Conservation (phyloP, 345 rosid genomes). For the Citrus australasica region DNA sequence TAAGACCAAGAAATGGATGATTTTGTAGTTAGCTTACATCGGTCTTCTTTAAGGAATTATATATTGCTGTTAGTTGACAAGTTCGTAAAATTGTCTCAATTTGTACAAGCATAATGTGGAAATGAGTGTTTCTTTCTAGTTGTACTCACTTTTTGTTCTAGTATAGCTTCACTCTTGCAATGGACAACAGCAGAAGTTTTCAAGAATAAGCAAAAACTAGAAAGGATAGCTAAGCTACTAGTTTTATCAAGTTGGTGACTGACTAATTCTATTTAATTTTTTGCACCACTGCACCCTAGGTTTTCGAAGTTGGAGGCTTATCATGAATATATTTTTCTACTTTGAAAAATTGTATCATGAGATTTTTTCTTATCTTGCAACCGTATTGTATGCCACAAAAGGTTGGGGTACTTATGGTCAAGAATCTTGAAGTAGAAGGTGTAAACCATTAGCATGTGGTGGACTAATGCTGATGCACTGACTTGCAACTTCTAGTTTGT, state of each 20-base stretch:
- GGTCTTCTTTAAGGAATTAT: background rate
- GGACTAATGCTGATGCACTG: background rate
- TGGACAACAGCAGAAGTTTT: background rate
- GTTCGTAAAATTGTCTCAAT: background rate
- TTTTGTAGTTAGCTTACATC: background rate
- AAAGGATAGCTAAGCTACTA: background rate
- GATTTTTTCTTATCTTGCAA: background rate
- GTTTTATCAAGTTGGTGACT: background rate
- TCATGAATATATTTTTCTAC: background rate
- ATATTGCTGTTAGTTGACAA: background rate
- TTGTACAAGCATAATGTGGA: background rate
- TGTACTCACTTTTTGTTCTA: background rate
- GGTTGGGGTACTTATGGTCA: background rate
- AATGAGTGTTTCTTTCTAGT: background rate
- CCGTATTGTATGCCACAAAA: background rate
- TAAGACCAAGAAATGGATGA: background rate
- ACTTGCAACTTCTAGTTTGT: background rate
- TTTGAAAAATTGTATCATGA: background rate
- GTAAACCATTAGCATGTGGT: background rate
- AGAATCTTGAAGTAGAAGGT: background rate
- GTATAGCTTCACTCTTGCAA: background rate
- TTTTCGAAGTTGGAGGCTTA: background rate
- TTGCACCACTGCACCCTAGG: background rate
- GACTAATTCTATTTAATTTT: background rate
- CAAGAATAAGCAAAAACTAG: background rate